Percentiles rank a stretch among this genome's conserved stretches.
These are phyloP conservation scores for Plectosphaerella sp. DNA, from an alignment of 2,329 filamentous ascomycete genomes.

Conservation along the genomic window DNA sequence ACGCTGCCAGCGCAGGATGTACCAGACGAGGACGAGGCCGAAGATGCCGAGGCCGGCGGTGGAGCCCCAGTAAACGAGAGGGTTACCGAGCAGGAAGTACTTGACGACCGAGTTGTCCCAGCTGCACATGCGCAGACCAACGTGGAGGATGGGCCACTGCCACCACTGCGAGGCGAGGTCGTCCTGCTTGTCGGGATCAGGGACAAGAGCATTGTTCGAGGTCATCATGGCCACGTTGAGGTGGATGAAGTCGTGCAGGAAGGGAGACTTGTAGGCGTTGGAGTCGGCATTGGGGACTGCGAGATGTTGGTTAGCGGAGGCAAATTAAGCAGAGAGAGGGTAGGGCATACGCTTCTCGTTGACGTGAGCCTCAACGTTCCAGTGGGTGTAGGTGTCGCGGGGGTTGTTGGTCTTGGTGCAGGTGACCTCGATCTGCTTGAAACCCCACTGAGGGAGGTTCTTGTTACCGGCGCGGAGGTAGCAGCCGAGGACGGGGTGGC, in stretches of 20 bases:
- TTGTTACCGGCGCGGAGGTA: conserved; percentile 94
- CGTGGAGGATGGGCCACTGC: conserved; percentile 96
- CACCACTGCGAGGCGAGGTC: conserved; percentile 95
- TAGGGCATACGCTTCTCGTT: conserved; percentile 75
- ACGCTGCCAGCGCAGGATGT: conserved; percentile 91
- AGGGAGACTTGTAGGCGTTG: conserved; percentile 91
- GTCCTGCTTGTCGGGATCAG: conserved; percentile 98
- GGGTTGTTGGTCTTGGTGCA: conserved; percentile 93
- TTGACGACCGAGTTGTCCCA: conserved; percentile 96
- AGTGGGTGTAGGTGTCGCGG: conserved; percentile 91
- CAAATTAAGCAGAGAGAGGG: not conserved
- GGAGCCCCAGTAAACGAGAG: conserved; percentile 91
- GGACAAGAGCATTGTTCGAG: conserved; percentile 96
- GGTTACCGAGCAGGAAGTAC: conserved; percentile 97
- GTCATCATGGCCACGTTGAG: conserved; percentile 99
- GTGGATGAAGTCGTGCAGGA: conserved; percentile 96
- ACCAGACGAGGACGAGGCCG: conserved; percentile 71
- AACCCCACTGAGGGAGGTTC: conserved; percentile 97
- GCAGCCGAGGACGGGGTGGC: conserved; percentile 76
- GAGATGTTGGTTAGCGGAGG: conserved; percentile 14
- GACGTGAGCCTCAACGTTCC: conserved; percentile 94
- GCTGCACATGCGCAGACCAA: conserved; percentile 96
- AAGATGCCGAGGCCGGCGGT: conserved; percentile 75
- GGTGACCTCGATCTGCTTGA: conserved; percentile 98
- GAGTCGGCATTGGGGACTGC: conserved; percentile 83